Percentiles rank a stretch among this genome's conserved stretches.
These are phyloP conservation scores for Wallacemonas collosoma DNA, from an alignment of 208 protist species.

Conservation along the genomic window DNA sequence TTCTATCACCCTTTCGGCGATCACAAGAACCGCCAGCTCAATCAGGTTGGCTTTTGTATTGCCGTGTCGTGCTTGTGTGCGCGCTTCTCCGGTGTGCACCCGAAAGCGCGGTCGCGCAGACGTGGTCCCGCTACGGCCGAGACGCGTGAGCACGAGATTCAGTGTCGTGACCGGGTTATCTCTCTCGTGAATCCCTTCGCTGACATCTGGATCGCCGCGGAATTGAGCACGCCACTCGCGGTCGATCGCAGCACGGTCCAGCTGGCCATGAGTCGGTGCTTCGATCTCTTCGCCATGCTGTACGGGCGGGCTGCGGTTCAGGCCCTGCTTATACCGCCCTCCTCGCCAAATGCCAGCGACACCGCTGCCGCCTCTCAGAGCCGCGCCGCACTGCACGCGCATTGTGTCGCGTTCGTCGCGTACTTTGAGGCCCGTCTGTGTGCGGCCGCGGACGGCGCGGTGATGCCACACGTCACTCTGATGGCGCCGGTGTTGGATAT, in stretches of 20 bases:
- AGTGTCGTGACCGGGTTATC: constrained; percentile 13
- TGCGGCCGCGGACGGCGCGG: neutral
- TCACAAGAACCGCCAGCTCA: constrained; percentile 48
- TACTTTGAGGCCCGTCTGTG: constrained; percentile 2
- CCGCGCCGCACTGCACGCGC: constrained; percentile 2
- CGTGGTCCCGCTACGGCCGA: neutral
- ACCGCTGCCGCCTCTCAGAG: neutral
- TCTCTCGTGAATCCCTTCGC: constrained; percentile 7
- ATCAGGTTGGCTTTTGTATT: constrained; percentile 76
- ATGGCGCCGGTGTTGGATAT: neutral
- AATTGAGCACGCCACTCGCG: constrained; percentile 12
- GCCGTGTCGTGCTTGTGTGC: constrained; percentile 40
- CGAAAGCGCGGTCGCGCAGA: constrained; percentile 15
- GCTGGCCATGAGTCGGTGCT: constrained; percentile 19
- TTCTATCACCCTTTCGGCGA: constrained; percentile 54
- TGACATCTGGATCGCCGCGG: constrained; percentile 17
- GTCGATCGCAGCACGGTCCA: constrained; percentile 13
- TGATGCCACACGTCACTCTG: constrained; percentile 1
- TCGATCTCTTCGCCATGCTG: constrained; percentile 10
- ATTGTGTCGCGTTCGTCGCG: constrained; percentile 1
- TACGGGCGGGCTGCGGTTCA: neutral
- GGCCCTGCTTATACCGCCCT: constrained; percentile 1
- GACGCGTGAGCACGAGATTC: constrained; percentile 14
- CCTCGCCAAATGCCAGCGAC: neutral
- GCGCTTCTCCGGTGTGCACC: constrained; percentile 31